Percentiles rank a stretch among this genome's conserved stretches.
Evolutionary conservation across 2,329 filamentous ascomycete species (phyloP).

Genomic region (Ophiocordyceps sinensis): DNA sequence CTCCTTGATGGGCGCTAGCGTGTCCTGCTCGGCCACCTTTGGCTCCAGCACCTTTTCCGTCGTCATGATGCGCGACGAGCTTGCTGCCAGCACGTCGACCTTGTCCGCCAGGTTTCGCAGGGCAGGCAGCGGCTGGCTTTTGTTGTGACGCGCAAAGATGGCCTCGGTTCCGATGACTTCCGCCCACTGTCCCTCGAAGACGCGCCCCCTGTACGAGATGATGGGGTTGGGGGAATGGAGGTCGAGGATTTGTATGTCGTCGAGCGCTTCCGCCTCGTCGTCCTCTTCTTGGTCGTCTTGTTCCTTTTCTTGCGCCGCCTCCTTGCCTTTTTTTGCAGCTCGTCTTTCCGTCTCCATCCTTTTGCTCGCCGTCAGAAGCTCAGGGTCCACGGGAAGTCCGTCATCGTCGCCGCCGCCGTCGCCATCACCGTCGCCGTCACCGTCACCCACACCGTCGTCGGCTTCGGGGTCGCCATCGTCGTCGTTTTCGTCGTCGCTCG

Average conservation of each 20-base stretch:
- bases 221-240: constrained; percentile 64
- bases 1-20: constrained; percentile 23
- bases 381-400: constrained; percentile 17
- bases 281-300: constrained; percentile 4
- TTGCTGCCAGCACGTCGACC: constrained; percentile 54
- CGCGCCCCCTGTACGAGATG: constrained; percentile 61
- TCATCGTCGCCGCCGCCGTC: constrained; percentile 14
- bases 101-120: constrained; percentile 32
- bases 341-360: neutral
- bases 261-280: constrained; percentile 1
- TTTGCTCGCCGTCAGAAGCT: constrained; percentile 15
- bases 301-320: constrained; percentile 4
- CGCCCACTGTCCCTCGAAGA: constrained; percentile 71
- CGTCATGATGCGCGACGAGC: constrained; percentile 43
- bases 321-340: constrained; percentile 7
- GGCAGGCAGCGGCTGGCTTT: constrained; percentile 17
- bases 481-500: constrained; percentile 10
- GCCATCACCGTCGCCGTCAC: constrained; percentile 8
- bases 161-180: constrained; percentile 75
- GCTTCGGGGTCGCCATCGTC: constrained; percentile 10
- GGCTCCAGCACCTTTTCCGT: constrained; percentile 42
- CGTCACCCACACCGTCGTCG: constrained; percentile 9
- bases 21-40: constrained; percentile 20
- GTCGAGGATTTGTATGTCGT: constrained; percentile 65
- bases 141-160: constrained; percentile 44